phyloP scores from a whole-genome alignment of 2,329 filamentous ascomycete genomes.

The Penicillium griseofulvum region DNA sequence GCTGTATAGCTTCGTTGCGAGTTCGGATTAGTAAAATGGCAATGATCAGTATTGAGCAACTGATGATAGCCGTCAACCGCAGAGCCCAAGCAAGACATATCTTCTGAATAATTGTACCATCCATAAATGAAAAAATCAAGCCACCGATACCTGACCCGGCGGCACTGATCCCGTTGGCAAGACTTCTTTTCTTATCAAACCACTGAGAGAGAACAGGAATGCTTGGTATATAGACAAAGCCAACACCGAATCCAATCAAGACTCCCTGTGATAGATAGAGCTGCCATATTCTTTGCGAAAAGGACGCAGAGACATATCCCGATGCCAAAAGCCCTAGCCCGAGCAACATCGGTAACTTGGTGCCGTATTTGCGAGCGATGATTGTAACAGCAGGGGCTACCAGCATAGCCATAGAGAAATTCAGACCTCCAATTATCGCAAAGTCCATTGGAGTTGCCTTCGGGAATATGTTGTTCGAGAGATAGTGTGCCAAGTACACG shows the following conservation, averaged over 20 bases:
- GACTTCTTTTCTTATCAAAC: constrained; percentile 29
- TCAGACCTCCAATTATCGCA: constrained; percentile 30
- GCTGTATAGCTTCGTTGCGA: not conserved
- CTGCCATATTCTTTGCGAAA: not conserved
- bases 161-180: constrained; percentile 29
- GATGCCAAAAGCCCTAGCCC: not conserved
- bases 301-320: not conserved
- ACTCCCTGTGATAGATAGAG: constrained; percentile 1
- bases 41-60: not conserved
- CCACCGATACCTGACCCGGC: constrained; percentile 21
- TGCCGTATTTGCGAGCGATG: constrained; percentile 14
- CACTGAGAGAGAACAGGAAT: constrained; percentile 24
- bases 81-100: not conserved
- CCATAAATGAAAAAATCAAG: not conserved
- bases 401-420: constrained; percentile 29
- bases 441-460: constrained; percentile 22
- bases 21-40: not conserved
- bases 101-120: not conserved
- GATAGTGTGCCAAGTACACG: not conserved
- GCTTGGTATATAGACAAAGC: constrained; percentile 19
- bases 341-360: constrained; percentile 17
- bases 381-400: constrained; percentile 26
- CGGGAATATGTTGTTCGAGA: not conserved
- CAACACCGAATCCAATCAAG: constrained; percentile 19
- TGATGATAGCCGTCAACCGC: not conserved